A percentile compares a stretch with the other conserved stretches of the same genome.
Evolutionary conservation across 106 monocot genomes (phyloP).

Genomic region (Alisma plantagoaquatica): DNA sequence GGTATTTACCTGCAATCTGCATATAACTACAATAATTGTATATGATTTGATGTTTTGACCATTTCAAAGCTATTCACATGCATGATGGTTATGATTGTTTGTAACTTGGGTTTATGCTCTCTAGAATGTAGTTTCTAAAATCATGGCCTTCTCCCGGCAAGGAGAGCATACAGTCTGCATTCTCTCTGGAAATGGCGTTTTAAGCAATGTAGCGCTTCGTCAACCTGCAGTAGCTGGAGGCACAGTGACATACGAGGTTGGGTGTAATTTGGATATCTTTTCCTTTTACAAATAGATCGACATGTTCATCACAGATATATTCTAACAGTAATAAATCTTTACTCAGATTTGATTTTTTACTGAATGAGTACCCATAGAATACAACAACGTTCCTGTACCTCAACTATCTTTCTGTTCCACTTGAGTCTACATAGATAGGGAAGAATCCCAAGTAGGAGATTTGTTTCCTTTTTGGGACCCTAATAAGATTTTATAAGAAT

Average conservation of each 20-base stretch:
- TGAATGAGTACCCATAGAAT: too few species aligned
- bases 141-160: conserved; percentile 27
- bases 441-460: too few species aligned
- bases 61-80: not conserved
- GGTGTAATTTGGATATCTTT: too few species aligned
- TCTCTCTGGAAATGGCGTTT: conserved; percentile 17
- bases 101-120: not conserved
- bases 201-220: conserved; percentile 18
- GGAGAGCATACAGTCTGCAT: conserved; percentile 9
- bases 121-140: conserved; percentile 23
- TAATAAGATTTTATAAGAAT: too few species aligned
- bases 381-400: too few species aligned
- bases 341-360: too few species aligned
- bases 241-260: conserved; percentile 17
- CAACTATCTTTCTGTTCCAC: too few species aligned
- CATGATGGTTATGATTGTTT: not conserved
- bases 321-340: too few species aligned
- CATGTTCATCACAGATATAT: too few species aligned
- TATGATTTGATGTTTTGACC: not conserved
- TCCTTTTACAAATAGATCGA: too few species aligned
- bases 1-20: not conserved
- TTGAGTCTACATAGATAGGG: too few species aligned
- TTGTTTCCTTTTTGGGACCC: too few species aligned
- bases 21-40: not conserved
- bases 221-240: conserved; percentile 19